Conservation (phyloP, 1,284 basidiomycete species). For the Puccinia coronata region DNA sequence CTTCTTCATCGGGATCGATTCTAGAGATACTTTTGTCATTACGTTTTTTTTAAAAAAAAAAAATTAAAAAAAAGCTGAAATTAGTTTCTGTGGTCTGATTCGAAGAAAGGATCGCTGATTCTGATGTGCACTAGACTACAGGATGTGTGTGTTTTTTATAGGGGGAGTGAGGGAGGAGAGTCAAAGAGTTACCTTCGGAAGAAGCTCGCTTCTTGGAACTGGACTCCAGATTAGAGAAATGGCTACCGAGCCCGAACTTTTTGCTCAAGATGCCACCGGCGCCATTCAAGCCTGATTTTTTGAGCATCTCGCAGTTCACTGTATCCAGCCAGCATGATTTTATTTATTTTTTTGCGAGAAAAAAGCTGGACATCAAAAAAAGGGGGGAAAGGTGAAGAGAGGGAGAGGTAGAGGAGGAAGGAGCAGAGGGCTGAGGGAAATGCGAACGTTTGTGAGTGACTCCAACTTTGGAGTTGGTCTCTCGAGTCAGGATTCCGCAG, state of each 20-base stretch:
- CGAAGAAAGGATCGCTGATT: neutral
- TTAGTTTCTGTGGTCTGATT: neutral
- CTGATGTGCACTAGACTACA: too few species aligned
- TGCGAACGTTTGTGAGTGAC: constrained; percentile 34
- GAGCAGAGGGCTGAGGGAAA: too few species aligned
- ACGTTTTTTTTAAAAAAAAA: too few species aligned
- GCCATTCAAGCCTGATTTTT: constrained; percentile 7
- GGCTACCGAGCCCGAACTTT: constrained; percentile 14
- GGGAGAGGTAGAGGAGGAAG: too few species aligned
- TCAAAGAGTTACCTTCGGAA: constrained; percentile 28
- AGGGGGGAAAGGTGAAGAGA: neutral
- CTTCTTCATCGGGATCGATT: constrained; percentile 37
- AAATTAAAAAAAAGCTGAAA: too few species aligned
- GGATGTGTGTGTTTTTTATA: neutral
- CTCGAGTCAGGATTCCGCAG: constrained; percentile 38
- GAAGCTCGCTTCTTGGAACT: constrained; percentile 39
- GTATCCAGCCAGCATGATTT: neutral
- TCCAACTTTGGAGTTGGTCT: constrained; percentile 36
- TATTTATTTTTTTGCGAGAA: neutral
- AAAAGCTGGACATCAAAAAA: neutral
- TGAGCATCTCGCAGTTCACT: constrained; percentile 41
- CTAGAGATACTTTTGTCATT: constrained; percentile 24
- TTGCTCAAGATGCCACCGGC: neutral
- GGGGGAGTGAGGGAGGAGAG: too few species aligned
- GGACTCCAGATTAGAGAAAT: constrained; percentile 23